Percentiles rank a stretch among this genome's conserved stretches.
phyloP scores from a whole-genome alignment of 2,329 filamentous ascomycete genomes.

The Colletotrichum sp. region DNA sequence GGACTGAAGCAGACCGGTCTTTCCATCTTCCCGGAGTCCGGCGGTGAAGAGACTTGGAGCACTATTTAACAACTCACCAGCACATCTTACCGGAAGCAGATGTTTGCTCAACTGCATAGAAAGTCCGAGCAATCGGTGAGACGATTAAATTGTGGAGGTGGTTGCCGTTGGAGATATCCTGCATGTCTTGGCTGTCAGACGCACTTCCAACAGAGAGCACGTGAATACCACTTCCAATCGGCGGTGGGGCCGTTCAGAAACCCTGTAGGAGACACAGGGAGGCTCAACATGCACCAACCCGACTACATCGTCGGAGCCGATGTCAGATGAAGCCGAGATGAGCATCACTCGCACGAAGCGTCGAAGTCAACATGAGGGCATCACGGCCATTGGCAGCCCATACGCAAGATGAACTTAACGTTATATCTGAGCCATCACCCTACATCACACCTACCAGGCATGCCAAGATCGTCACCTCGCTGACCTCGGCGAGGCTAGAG shows the following conservation, averaged over 20 bases:
- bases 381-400: neutral
- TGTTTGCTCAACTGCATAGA: neutral
- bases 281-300: neutral
- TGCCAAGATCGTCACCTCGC: neutral
- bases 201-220: neutral
- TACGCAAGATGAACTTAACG: neutral
- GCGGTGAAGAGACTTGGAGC: neutral
- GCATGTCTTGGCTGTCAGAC: neutral
- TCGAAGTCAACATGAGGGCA: neutral
- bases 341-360: neutral
- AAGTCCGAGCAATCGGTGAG: neutral
- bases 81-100: neutral
- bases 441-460: neutral
- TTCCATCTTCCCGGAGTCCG: neutral
- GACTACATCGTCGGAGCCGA: neutral
- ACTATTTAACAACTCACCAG: neutral
- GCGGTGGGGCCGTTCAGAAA: neutral
- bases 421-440: neutral
- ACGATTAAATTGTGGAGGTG: neutral
- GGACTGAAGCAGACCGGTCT: neutral
- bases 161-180: neutral
- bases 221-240: neutral
- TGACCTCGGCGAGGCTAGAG: neutral
- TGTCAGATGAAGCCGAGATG: neutral
- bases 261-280: neutral